These are phyloP conservation scores for Vigna nakashimae DNA, from an alignment of 306 rosid genomes.

Conservation along the genomic window DNA sequence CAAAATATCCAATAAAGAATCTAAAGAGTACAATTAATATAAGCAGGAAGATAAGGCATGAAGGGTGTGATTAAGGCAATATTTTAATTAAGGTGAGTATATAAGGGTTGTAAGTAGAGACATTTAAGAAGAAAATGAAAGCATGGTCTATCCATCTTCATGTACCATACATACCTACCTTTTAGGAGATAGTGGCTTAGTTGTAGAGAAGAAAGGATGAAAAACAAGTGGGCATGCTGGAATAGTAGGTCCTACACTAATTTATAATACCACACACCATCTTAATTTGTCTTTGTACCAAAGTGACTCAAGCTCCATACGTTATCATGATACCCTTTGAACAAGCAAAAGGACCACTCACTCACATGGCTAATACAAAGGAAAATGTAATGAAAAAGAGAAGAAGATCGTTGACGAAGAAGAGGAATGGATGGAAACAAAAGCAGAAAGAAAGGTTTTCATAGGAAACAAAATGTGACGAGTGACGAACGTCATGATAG, in stretches of 20 bases:
- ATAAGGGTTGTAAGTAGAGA: conserved; percentile 32
- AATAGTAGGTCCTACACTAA: conserved; percentile 48
- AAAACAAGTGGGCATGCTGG: conserved; percentile 46
- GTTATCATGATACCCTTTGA: conserved; percentile 38
- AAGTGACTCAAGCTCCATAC: conserved; percentile 56
- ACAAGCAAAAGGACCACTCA: conserved; percentile 58
- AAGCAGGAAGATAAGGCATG: not conserved
- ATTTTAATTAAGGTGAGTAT: conserved; percentile 28
- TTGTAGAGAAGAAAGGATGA: conserved; percentile 43
- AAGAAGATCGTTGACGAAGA: conserved; percentile 24
- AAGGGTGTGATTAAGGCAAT: conserved; percentile 29
- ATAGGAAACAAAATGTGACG: conserved; percentile 29
- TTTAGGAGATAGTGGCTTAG: conserved; percentile 39
- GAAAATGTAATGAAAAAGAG: not conserved
- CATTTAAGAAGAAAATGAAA: conserved; percentile 46
- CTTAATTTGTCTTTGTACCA: conserved; percentile 45
- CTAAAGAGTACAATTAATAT: too few species aligned
- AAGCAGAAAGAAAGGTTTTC: not conserved
- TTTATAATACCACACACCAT: conserved; percentile 38
- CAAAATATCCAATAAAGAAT: too few species aligned
- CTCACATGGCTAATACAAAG: conserved; percentile 46
- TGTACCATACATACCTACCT: conserved; percentile 28
- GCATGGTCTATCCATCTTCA: conserved; percentile 45
- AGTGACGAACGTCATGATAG: conserved; percentile 42
- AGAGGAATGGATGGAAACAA: not conserved